Evolutionary conservation across 176 grass and related monocot genomes (phyloP), one percentile per base, ranked within the genome.

Genomic region (Echinochloa phyllopogon): DNA sequence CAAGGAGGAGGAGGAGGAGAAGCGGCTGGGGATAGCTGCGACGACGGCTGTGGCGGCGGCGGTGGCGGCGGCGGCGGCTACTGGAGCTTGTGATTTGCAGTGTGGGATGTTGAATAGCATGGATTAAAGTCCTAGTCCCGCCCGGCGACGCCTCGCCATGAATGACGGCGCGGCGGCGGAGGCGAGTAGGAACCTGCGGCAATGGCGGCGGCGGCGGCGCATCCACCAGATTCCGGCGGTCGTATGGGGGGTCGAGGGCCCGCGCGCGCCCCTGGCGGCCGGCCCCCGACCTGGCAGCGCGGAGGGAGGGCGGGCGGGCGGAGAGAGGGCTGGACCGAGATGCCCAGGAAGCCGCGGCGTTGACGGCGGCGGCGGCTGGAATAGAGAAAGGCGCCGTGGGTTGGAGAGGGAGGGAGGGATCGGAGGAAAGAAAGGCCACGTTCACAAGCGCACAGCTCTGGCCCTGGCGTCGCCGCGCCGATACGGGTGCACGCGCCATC

Each of bases 71-170:
- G 56, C 65, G 15, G 86, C 79, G 11, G 79, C 72, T 23, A 43
- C 72, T 72, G 84, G 79, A 78, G 65, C 79, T 90, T 83, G 84
- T 69, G 79, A 83, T 83, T 90, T 90, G 66, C 58, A 83, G 65
- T 51, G 60, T 8, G 49, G 58, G 79, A 43, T 65, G 72, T 42
- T 78, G 84, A 83, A 86, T 65, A 78, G 79, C 88, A 90, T 90
- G 88, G 88, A 21, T 90, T 78, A 90, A 83, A 76, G 74, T 41
- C 73, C 47, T 62, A 40, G 50, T 78, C 65, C 66, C 48, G 42
- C 74, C 84, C 73, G 73, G 73, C 84, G 79, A 44, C 79, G 79
- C 79, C 84, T 62, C 74, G 84, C 84, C 84, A 90, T 90, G 79
- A 90, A 90, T 74, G 84, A 81, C 64, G 78, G 64, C 48, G 78